A percentile compares a stretch with the other conserved stretches of the same genome.
phyloP scores from a whole-genome alignment of 495 filamentous ascomycete species.

The Aspergillus coremiiformis region DNA sequence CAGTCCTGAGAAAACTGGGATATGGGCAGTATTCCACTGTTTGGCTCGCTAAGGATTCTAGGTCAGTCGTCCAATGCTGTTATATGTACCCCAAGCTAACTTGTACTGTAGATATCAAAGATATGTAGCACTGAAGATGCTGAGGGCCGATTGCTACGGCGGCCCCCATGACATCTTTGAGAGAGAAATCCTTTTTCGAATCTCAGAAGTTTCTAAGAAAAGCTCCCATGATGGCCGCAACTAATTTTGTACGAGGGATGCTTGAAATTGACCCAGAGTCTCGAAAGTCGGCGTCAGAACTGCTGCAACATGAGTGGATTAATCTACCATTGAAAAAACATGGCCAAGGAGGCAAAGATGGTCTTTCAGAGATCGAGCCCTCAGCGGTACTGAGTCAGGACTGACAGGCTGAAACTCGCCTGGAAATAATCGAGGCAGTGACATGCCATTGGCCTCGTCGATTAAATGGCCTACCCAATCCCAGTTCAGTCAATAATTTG shows the following conservation, averaged over 20 bases:
- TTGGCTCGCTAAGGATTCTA: conserved; percentile 51
- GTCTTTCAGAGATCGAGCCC: too few species aligned
- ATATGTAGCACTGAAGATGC: conserved; percentile 29
- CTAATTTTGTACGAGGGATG: conserved; percentile 25
- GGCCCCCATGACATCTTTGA: conserved; percentile 20
- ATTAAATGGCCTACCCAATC: too few species aligned
- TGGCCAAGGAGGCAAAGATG: too few species aligned
- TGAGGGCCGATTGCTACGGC: conserved; percentile 27
- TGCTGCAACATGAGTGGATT: conserved; percentile 19
- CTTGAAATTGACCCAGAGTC: conserved; percentile 14
- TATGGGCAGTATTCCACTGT: conserved; percentile 89
- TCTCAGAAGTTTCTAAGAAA: conserved; percentile 41
- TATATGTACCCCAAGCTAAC: conserved; percentile 1
- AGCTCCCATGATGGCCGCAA: conserved; percentile 16
- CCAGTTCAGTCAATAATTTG: too few species aligned
- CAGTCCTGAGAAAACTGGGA: conserved; percentile 77
- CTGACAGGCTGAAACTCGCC: too few species aligned
- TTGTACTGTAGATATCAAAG: conserved; percentile 11
- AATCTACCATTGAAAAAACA: background rate
- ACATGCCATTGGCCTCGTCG: too few species aligned
- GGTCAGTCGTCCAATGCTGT: conserved; percentile 15
- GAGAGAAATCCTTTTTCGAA: conserved; percentile 16
- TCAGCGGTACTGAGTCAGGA: too few species aligned
- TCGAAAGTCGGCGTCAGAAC: conserved; percentile 17
- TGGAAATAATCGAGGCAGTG: too few species aligned